Conservation (phyloP, 2,329 filamentous ascomycete genomes). For the Chrysosphaeria jannelii region DNA sequence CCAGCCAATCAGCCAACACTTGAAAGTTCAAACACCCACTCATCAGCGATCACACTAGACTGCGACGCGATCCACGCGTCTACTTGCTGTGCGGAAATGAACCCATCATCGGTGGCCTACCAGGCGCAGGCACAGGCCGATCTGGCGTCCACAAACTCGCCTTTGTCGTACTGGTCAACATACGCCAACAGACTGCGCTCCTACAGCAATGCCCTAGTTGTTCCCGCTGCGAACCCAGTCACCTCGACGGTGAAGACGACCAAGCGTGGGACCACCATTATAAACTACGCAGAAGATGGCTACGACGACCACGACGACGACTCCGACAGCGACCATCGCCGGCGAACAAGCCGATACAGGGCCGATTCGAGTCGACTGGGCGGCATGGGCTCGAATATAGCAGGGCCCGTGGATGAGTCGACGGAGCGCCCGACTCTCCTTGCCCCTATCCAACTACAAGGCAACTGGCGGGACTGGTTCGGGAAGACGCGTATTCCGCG, state of each 20-base stretch:
- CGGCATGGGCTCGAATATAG: constrained; percentile 6
- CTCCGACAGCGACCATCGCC: constrained; percentile 45
- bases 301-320: constrained; percentile 44
- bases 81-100: no score
- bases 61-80: no score
- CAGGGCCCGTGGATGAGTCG: constrained; percentile 34
- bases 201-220: constrained; percentile 76
- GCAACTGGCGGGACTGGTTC: constrained; percentile 92
- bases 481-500: constrained; percentile 30
- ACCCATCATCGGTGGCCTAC: no score
- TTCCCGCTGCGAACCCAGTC: constrained; percentile 46
- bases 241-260: constrained; percentile 56
- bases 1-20: no score
- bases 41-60: no score
- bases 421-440: no score
- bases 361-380: constrained; percentile 37
- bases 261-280: constrained; percentile 82
- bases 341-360: constrained; percentile 51
- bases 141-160: no score
- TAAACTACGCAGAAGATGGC: constrained; percentile 94
- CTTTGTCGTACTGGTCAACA: constrained; percentile 69
- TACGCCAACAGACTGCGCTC: constrained; percentile 74
- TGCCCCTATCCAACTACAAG: constrained; percentile 58
- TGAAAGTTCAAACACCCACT: no score
- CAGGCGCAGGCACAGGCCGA: no score